Conservation (phyloP, 495 filamentous ascomycete species). For the Staphylotrichum longicolle region DNA sequence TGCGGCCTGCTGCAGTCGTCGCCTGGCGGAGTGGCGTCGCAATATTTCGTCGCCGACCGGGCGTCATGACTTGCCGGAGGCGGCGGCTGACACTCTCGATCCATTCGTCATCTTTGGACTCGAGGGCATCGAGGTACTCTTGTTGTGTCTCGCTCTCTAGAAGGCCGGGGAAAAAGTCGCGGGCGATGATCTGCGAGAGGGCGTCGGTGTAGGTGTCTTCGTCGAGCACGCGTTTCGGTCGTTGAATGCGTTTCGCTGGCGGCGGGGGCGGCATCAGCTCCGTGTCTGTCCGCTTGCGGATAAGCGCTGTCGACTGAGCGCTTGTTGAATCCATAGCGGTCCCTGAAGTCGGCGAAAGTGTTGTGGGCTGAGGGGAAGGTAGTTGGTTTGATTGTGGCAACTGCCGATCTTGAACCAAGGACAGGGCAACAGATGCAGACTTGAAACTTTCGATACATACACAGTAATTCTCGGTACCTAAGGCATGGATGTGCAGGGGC, state of each 20-base stretch:
- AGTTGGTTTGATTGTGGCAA: too few species aligned
- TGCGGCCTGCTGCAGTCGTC: slow-evolving; percentile 32
- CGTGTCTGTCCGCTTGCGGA: slow-evolving; percentile 62
- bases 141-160: slow-evolving; percentile 80
- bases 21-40: slow-evolving; percentile 28
- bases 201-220: slow-evolving; percentile 92
- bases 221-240: slow-evolving; percentile 83
- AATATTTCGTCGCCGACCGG: slow-evolving; percentile 50
- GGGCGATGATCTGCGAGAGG: slow-evolving; percentile 89
- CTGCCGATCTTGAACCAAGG: too few species aligned
- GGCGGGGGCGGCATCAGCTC: slow-evolving; percentile 90
- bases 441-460: too few species aligned
- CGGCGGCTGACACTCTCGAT: slow-evolving; percentile 73
- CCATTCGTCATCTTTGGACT: slow-evolving; percentile 80
- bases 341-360: neutral
- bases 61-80: slow-evolving; percentile 79
- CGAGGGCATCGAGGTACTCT: slow-evolving; percentile 88
- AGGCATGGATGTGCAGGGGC: too few species aligned
- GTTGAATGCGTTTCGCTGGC: slow-evolving; percentile 85
- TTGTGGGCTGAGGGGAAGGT: too few species aligned
- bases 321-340: slow-evolving; percentile 34
- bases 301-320: slow-evolving; percentile 47
- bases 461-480: too few species aligned
- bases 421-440: too few species aligned
- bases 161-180: slow-evolving; percentile 94